phyloP scores from a whole-genome alignment of 106 monocot species.

The Agapanthus africanus region DNA sequence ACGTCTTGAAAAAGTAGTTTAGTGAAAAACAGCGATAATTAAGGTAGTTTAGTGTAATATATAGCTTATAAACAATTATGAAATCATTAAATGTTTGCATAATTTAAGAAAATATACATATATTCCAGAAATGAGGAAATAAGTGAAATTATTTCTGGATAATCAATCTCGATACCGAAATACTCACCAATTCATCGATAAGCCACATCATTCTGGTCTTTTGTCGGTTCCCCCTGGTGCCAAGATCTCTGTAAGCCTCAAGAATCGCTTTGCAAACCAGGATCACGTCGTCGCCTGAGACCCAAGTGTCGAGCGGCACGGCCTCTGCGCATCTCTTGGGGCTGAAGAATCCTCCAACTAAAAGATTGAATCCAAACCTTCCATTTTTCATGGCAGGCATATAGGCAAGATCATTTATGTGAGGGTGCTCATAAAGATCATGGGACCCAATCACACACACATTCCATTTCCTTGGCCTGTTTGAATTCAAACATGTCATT shows the following conservation, averaged over 20 bases:
- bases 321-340: slow-evolving; percentile 93
- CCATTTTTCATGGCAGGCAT: slow-evolving; percentile 80
- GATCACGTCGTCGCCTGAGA: slow-evolving; percentile 57
- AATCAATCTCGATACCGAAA: too few relatives aligned
- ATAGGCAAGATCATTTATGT: slow-evolving; percentile 97
- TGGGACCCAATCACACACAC: slow-evolving; percentile 88
- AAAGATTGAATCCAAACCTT: slow-evolving; percentile 80
- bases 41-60: too few relatives aligned
- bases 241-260: slow-evolving; percentile 85
- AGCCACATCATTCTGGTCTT: slow-evolving; percentile 99
- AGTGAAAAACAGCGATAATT: too few relatives aligned
- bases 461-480: slow-evolving; percentile 97
- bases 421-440: slow-evolving; percentile 93
- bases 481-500: too few relatives aligned
- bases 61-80: too few relatives aligned
- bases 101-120: too few relatives aligned
- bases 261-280: slow-evolving; percentile 69
- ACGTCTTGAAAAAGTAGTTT: too few relatives aligned
- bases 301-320: slow-evolving; percentile 82
- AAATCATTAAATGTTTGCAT: too few relatives aligned
- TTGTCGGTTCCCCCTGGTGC: slow-evolving; percentile 83
- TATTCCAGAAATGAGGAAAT: too few relatives aligned
- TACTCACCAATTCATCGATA: slow-evolving; percentile 88
- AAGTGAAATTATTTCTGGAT: too few relatives aligned
- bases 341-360: slow-evolving; percentile 96